These are phyloP conservation scores for Euphorbia neoarborescens DNA, from an alignment of 441 rosid genomes.

Conservation along the genomic window DNA sequence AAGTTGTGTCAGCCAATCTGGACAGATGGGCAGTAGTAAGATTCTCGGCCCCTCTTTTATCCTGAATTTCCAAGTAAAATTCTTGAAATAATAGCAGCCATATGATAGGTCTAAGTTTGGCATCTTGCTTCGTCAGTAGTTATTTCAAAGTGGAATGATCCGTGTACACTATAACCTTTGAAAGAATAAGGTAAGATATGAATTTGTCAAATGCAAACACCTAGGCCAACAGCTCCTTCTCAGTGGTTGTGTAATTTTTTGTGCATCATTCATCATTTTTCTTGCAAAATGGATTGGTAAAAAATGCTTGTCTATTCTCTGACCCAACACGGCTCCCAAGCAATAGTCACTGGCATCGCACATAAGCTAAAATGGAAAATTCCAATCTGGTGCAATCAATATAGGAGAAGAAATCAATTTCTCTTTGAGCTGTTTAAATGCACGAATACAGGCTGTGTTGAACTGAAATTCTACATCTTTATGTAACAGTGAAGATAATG, in stretches of 20 bases:
- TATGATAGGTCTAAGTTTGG: neutral
- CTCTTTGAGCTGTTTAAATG: neutral
- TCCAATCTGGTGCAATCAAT: neutral
- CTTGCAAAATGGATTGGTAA: neutral
- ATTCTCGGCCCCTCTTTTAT: neutral
- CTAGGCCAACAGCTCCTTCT: neutral
- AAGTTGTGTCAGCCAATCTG: neutral
- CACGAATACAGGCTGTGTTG: neutral
- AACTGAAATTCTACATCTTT: neutral
- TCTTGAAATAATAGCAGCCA: neutral
- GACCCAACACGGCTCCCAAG: neutral
- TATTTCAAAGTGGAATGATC: neutral
- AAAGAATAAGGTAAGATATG: neutral
- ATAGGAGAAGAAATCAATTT: neutral
- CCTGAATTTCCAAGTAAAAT: neutral
- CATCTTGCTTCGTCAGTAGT: neutral
- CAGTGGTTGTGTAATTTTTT: neutral
- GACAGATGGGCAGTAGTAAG: neutral
- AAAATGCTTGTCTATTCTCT: neutral
- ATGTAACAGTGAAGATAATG: neutral
- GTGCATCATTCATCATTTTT: no score
- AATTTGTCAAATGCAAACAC: neutral
- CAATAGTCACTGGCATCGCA: neutral
- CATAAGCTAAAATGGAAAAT: no score
- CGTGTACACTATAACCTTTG: neutral